Evolutionary conservation across 257 asterid species (phyloP).

Genomic region (Plantago ovata): DNA sequence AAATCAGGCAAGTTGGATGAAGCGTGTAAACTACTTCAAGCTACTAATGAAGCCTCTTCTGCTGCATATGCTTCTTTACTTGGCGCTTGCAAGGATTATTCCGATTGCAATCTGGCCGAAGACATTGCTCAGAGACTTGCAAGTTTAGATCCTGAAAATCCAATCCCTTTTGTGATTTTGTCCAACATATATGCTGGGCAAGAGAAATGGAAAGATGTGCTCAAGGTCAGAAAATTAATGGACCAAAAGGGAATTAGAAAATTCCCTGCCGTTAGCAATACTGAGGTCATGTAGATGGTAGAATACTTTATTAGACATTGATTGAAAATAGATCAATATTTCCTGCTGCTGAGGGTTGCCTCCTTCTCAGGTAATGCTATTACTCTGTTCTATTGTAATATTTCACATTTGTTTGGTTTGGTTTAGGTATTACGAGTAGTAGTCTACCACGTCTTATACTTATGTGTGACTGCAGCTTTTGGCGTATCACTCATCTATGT

Average conservation of each 20-base stretch:
- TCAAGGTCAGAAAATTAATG: slow-evolving; percentile 50
- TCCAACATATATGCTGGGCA: slow-evolving; percentile 79
- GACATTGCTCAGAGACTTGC: slow-evolving; percentile 54
- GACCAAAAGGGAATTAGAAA: slow-evolving; percentile 50
- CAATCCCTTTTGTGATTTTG: slow-evolving; percentile 69
- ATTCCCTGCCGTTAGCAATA: slow-evolving; percentile 51
- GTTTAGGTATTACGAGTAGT: no score
- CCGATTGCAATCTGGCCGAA: slow-evolving; percentile 53
- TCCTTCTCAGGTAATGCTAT: no score
- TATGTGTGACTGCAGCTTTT: no score
- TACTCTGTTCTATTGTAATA: no score
- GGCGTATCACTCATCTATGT: no score
- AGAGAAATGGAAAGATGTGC: slow-evolving; percentile 54
- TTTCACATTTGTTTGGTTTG: no score
- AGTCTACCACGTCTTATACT: no score
- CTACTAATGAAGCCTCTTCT: slow-evolving; percentile 40
- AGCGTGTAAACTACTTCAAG: slow-evolving; percentile 63
- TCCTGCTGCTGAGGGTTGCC: no score
- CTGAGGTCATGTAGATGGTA: slow-evolving; percentile 34
- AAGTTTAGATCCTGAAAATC: slow-evolving; percentile 64
- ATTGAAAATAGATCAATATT: no score
- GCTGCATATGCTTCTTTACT: slow-evolving; percentile 58
- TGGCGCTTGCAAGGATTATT: slow-evolving; percentile 57
- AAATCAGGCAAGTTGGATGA: slow-evolving; percentile 69
- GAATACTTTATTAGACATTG: neutral